Base-by-base conservation (phyloP, 2,329 filamentous ascomycete species). In the Fusarium drepaniforme region DNA sequence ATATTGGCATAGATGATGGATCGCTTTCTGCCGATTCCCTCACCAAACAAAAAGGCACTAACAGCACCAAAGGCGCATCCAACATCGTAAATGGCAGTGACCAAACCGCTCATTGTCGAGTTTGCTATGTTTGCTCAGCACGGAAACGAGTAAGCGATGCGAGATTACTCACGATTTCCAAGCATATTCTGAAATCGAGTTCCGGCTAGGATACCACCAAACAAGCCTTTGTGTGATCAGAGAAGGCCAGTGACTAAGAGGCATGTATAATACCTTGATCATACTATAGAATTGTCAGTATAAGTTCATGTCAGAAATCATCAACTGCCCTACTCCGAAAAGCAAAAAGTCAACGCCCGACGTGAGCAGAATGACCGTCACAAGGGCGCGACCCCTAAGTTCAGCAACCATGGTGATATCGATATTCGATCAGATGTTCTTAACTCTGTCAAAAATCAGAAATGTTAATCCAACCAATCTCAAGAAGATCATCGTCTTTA, bases 1-100 rank as follows among this genome's bases (percentile, higher is more conserved):
- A 68, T 53, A n/a, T 68, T 68, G 16, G 66, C 66, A 18, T 65
- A 65, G 11, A 68, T 51, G 13, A 68, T 68, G 18, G 51, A 60
- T 28, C 53, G 28, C 42, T 66, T 68, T 40, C 66, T 33, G 3
- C 66, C 66, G 28, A 68, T 57, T 8, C 53, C 21, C 23, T 68
- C 66, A 15, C 66, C 66, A 37, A 65, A 68, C 5, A 68, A 30
- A 5, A 68, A 68, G 11, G 66, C 66, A 28, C 51, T 38, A 15
- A 68, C 38, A 15, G 66, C 66, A 16, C 66, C 66, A 40, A 68
- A 60, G 1, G 66, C 66, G 40, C 66, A 68, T 3, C 66, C 66
- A 1, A 68, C 28, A 28, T 68, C 66, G 28, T 68, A 68, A 7
- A 68, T 68, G 2, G 66, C 66, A 13, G 66, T 68, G 18, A 68